Conservation (phyloP, 2,329 filamentous ascomycete genomes). For the Grosmannia huntii region DNA sequence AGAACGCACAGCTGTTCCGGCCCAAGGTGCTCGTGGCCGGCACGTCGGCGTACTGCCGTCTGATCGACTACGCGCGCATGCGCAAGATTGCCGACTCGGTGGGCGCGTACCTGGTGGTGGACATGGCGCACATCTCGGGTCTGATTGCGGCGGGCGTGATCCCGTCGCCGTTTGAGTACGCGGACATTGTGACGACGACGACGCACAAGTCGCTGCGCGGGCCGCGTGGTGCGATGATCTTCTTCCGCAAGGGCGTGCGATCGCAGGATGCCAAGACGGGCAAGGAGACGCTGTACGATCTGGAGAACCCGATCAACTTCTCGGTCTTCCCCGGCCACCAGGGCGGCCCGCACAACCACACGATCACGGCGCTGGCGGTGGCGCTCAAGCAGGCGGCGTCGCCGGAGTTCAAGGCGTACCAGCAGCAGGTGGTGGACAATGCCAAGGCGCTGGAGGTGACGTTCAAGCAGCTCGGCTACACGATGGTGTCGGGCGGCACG, state of each 20-base stretch:
- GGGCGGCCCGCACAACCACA: conserved; percentile 98
- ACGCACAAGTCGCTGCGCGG: conserved; percentile 98
- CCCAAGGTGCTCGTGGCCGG: conserved; percentile 94
- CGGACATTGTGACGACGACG: conserved; percentile 95
- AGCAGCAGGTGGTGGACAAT: conserved; percentile 83
- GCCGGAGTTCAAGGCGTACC: conserved; percentile 87
- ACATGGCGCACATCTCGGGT: conserved; percentile 98
- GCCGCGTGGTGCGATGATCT: conserved; percentile 98
- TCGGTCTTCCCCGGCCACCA: conserved; percentile 99
- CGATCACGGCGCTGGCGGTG: conserved; percentile 91
- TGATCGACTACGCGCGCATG: conserved; percentile 96
- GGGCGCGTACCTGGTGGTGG: conserved; percentile 86
- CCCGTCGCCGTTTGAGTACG: conserved; percentile 80
- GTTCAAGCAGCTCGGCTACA: conserved; percentile 81
- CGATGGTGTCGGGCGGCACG: conserved; percentile 87
- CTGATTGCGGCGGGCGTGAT: conserved; percentile 88
- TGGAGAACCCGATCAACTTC: conserved; percentile 95
- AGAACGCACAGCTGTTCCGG: conserved; percentile 82
- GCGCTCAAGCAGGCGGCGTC: conserved; percentile 87
- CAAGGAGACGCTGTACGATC: conserved; percentile 80
- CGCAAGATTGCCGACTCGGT: conserved; percentile 88
- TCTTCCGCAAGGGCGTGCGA: conserved; percentile 95
- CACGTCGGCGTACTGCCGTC: conserved; percentile 94
- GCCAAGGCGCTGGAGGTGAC: conserved; percentile 80
- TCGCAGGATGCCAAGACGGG: conserved; percentile 82